Evolutionary conservation across 2,329 filamentous ascomycete species (phyloP).

Genomic region (Penicillium concentricum): DNA sequence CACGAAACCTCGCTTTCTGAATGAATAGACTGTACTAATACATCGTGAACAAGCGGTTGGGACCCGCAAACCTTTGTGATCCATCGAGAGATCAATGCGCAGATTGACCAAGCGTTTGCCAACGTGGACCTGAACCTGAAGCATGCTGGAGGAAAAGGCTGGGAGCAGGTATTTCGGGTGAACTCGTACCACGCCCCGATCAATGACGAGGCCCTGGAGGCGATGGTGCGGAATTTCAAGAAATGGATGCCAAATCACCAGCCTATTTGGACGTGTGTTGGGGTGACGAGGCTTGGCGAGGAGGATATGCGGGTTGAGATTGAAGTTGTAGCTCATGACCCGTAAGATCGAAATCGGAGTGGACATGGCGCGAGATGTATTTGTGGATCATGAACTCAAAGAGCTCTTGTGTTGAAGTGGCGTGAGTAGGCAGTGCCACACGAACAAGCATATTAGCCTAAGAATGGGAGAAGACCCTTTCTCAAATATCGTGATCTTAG

Average conservation of each 20-base stretch:
- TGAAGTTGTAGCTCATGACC: conserved; percentile 53
- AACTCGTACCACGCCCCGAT: conserved; percentile 49
- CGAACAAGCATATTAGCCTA: not conserved
- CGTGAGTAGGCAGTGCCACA: not conserved
- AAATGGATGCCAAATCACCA: conserved; percentile 54
- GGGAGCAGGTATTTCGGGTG: conserved; percentile 51
- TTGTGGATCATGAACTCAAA: not conserved
- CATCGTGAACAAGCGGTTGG: conserved; percentile 35
- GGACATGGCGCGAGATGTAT: not conserved
- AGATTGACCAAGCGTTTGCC: conserved; percentile 55
- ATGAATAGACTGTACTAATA: not conserved
- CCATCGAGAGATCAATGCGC: conserved; percentile 40
- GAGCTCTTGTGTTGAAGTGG: not conserved
- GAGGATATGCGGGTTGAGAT: conserved; percentile 59
- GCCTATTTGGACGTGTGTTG: conserved; percentile 56
- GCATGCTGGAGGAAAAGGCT: conserved; percentile 53
- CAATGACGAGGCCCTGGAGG: conserved; percentile 38
- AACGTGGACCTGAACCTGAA: conserved; percentile 56
- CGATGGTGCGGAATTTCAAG: conserved; percentile 50
- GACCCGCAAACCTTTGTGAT: conserved; percentile 25
- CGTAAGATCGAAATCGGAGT: not conserved
- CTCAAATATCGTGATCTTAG: not conserved
- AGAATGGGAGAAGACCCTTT: not conserved
- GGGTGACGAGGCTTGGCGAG: conserved; percentile 49
- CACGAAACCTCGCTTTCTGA: not conserved